phyloP scores from a whole-genome alignment of 2,329 filamentous ascomycete species.

The Pestalotiopsis fici region DNA sequence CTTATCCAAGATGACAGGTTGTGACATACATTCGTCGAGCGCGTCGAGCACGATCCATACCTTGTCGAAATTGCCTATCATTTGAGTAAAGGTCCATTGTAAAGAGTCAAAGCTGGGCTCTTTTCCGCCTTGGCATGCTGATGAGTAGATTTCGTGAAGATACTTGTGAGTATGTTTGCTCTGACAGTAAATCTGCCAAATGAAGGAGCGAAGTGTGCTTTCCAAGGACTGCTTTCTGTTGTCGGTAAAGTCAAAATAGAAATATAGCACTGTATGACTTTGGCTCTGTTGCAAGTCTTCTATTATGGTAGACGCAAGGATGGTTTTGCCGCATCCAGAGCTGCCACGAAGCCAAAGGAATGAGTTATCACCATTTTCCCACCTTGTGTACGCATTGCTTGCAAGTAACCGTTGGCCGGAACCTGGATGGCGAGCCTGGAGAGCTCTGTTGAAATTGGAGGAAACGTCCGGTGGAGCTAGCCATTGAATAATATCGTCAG shows the following conservation, averaged over 20 bases:
- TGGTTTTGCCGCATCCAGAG: conserved; percentile 42
- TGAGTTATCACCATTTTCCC: conserved; percentile 29
- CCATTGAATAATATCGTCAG: not conserved
- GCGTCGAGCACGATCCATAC: conserved; percentile 10
- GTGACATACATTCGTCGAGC: conserved; percentile 21
- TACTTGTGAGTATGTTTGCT: conserved; percentile 12
- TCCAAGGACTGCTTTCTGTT: conserved; percentile 32
- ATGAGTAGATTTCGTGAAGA: conserved; percentile 27
- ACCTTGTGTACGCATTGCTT: conserved; percentile 24
- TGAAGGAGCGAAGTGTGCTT: conserved; percentile 35
- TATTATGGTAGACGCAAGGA: conserved; percentile 38
- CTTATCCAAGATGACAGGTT: conserved; percentile 16
- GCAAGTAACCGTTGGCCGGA: conserved; percentile 37
- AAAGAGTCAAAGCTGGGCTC: conserved; percentile 25
- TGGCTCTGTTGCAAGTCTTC: conserved; percentile 20
- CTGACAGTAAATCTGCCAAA: conserved; percentile 32
- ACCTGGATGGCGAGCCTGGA: conserved; percentile 26
- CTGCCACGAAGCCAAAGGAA: conserved; percentile 39
- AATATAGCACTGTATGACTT: conserved; percentile 23
- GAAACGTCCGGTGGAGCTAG: not conserved
- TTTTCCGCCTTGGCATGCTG: conserved; percentile 18
- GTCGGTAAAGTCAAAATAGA: conserved; percentile 41
- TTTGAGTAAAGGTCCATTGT: conserved; percentile 17
- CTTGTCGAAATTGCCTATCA: conserved; percentile 23
- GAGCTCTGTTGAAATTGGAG: conserved; percentile 32